Base-by-base conservation (phyloP, 305 asterid genomes). In the Solanum hybrid region DNA sequence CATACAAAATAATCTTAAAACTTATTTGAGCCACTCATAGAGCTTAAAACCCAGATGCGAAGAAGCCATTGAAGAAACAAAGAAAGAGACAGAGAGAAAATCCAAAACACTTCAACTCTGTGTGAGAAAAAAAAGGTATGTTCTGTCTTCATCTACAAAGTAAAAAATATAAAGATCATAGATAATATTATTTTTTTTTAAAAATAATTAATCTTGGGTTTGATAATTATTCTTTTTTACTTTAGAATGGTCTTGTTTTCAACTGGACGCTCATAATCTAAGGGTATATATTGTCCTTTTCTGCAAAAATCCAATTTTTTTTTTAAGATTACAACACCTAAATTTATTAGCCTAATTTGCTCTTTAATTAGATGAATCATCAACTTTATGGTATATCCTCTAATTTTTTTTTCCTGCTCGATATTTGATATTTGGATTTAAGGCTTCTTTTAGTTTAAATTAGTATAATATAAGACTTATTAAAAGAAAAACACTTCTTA, bases 61-160 rank as follows among this genome's bases (percentile, higher is more conserved):
- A 40, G 1, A 40, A 82, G 71, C 87, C 87, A 42, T 28, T 82
- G 87, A 82, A 82, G 87, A 42, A 82, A 42, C 5, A 34, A 42
- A 42, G 57, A 5, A 42, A 42, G 18, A 42, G 57, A 12, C 10
- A 16, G 24, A 24, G 3, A 26, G 1, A 71, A 26, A 46, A 46
- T 46, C 61, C 20, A 46, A 46, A 5, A 13, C 20, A 46, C 61
- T 39, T 39, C 46, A 39, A 39, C 46, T 39, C 46, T 39, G 5
- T 39, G 46, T 39, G 46, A 39, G 14, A 39, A 20, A 89, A 89
- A 89, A 67, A 89, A 89, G 90, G 90, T 89, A 18, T 1, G 90
- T 26, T 67, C 80, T 61, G 81, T 89, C 90, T 89, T 89, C n/a
- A 82, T 82, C 26, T 82, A 7, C 73, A 28, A 82, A 82, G 87